Base-by-base conservation (phyloP, 345 rosid genomes). In the Populus nigra region DNA sequence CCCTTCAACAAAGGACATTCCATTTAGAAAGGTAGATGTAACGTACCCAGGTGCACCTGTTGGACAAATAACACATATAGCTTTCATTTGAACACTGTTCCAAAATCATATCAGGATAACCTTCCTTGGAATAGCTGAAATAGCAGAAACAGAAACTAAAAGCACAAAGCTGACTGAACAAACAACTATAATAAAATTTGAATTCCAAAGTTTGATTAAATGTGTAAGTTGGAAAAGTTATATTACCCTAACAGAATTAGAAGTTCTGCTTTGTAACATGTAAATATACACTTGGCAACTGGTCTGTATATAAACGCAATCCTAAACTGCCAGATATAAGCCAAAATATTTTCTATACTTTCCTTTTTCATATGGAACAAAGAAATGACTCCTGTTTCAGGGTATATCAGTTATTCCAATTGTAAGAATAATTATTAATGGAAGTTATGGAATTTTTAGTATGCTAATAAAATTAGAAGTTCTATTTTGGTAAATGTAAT, bases 41-140 rank as follows among this genome's bases (percentile, higher is more conserved):
- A 95, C 73, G 74, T 92, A 95, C 69, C 97, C 98, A 41, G 98
- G 99, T 69, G 98, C 98, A 83, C 99, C 99, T 95, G 89, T 81
- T 43, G 31, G 65, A 78, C 9, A 61, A 62, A 67, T 43, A 73
- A 59, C 27, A 74, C 23, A 53, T 68, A 27, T 11, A 39, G 27
- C 55, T 31, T 41, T 23, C 27, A 73, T 72, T 57, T 29, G 29
- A 55, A 17, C 41, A 69, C 22, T 18, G 22, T 33, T 29, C 45
- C 16, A 41, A 7, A 66, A 71, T 16, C 45, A 33, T 47, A 27
- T 17, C 41, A 10, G 20, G 12, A 8, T 25, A 55, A 6, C 62
- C 3, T 55, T 74, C 25, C 27, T 39, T 27, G 12, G 68, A 57
- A 2, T 20, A 72, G 39, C 31, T 66, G 45, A 72, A 72, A 38